A percentile compares a stretch with the other conserved stretches of the same genome.
Evolutionary conservation across 306 rosid genomes (phyloP).

Genomic region (Alnus glutinosa): DNA sequence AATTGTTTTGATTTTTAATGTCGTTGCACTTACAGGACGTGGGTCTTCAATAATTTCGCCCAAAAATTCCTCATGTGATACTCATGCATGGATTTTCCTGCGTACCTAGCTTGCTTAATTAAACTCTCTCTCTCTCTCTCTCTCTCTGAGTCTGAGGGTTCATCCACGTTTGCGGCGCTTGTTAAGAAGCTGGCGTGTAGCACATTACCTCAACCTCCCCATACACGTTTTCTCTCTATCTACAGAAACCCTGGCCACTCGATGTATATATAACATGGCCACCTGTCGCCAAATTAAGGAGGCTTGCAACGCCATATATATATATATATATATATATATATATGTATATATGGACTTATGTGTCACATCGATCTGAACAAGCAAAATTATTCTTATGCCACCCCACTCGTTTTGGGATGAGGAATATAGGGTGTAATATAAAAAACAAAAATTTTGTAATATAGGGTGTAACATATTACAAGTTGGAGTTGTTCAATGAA

Average conservation of each 20-base stretch:
- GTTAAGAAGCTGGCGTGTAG: slow-evolving; percentile 5
- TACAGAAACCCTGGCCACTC: background rate
- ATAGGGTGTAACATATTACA: no score
- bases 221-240: slow-evolving; percentile 26
- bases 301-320: slow-evolving; percentile 13
- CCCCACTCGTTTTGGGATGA: background rate
- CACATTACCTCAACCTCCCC: slow-evolving; percentile 8
- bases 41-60: slow-evolving; percentile 6
- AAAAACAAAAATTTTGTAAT: no score
- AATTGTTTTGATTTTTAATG: background rate
- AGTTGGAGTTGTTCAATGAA: no score
- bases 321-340: background rate
- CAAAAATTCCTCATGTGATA: slow-evolving; percentile 16
- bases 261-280: background rate
- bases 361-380: slow-evolving; percentile 11
- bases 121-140: background rate
- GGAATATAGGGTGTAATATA: no score
- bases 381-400: slow-evolving; percentile 13
- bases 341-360: background rate
- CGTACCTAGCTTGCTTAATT: background rate
- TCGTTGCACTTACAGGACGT: background rate
- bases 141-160: background rate
- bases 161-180: slow-evolving; percentile 28
- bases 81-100: slow-evolving; percentile 15
- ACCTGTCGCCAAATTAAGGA: slow-evolving; percentile 13